Evolutionary conservation across 2,329 filamentous ascomycete species (phyloP).

Genomic region (Neonectria neomacrospora): DNA sequence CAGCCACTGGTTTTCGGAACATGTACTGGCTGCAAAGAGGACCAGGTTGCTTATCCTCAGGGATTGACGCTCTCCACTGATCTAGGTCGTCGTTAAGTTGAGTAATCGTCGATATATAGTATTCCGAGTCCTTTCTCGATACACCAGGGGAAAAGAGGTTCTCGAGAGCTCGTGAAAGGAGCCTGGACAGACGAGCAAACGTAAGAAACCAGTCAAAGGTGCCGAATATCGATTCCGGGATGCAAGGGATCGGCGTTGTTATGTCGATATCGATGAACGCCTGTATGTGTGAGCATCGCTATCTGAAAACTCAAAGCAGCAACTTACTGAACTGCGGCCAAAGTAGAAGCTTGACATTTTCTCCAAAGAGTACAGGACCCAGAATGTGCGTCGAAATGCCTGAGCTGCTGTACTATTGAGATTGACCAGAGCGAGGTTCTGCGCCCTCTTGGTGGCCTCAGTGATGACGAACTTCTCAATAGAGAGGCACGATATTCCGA

Average conservation of each 20-base stretch:
- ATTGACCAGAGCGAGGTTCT: constrained; percentile 27
- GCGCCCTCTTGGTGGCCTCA: constrained; percentile 31
- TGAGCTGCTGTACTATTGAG: constrained; percentile 19
- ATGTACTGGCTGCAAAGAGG: background rate
- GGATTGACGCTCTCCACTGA: constrained; percentile 26
- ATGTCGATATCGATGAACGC: constrained; percentile 33
- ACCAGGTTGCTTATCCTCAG: constrained; percentile 24
- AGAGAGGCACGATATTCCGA: constrained; percentile 29
- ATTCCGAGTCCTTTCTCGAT: constrained; percentile 13
- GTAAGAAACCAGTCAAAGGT: constrained; percentile 28
- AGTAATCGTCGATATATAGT: constrained; percentile 22
- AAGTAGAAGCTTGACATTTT: constrained; percentile 40
- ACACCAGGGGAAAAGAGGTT: constrained; percentile 32
- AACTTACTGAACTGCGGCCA: constrained; percentile 34
- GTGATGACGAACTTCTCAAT: constrained; percentile 36
- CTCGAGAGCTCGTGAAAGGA: constrained; percentile 31
- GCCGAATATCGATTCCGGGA: constrained; percentile 35
- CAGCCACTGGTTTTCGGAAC: constrained; percentile 22
- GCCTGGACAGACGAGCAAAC: constrained; percentile 27
- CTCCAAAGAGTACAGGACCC: constrained; percentile 36
- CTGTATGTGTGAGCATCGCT: constrained; percentile 7
- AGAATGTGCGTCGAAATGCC: constrained; percentile 31
- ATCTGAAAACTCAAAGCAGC: too few species aligned
- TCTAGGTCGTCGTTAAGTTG: constrained; percentile 34
- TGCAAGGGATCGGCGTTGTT: constrained; percentile 28